A percentile compares a stretch with the other conserved stretches of the same genome.
Evolutionary conservation across 1,139 yeast species (phyloP).

Genomic region (Spencermartinsiella ligniputridi): DNA sequence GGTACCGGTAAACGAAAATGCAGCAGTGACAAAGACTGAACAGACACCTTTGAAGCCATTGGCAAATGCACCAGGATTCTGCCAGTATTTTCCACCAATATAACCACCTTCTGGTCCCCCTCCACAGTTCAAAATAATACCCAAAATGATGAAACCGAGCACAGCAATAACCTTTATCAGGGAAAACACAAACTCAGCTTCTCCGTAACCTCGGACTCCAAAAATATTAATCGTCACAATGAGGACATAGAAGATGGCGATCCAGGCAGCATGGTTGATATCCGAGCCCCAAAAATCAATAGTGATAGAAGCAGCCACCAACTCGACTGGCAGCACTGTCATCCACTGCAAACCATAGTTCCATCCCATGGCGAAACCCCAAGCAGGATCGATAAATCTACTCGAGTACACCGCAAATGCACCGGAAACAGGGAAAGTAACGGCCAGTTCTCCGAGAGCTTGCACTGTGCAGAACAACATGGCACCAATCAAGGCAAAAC

Average conservation of each 20-base stretch:
- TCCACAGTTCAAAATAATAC: slow-evolving; percentile 55
- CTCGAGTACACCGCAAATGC: slow-evolving; percentile 52
- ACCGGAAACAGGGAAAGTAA: slow-evolving; percentile 59
- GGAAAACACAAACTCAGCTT: slow-evolving; percentile 63
- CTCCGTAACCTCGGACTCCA: slow-evolving; percentile 73
- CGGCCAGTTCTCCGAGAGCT: slow-evolving; percentile 59
- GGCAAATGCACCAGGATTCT: slow-evolving; percentile 58
- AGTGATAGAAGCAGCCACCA: slow-evolving; percentile 72
- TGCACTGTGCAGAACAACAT: slow-evolving; percentile 51
- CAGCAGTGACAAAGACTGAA: slow-evolving; percentile 74
- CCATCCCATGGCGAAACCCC: slow-evolving; percentile 82
- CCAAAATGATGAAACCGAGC: slow-evolving; percentile 57
- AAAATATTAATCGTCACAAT: slow-evolving; percentile 56
- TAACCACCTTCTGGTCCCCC: slow-evolving; percentile 53
- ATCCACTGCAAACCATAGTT: slow-evolving; percentile 77
- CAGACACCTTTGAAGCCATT: slow-evolving; percentile 75
- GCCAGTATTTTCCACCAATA: slow-evolving; percentile 62
- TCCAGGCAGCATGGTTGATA: slow-evolving; percentile 63
- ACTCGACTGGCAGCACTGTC: slow-evolving; percentile 66
- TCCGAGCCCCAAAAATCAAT: slow-evolving; percentile 54
- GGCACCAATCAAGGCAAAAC: slow-evolving; percentile 42
- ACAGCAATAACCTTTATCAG: slow-evolving; percentile 58
- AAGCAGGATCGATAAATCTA: slow-evolving; percentile 57
- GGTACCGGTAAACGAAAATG: slow-evolving; percentile 80
- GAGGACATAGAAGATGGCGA: slow-evolving; percentile 56